phyloP scores from a whole-genome alignment of 225 moss, liverwort and hornwort species.

The Anthoceros angustus region DNA sequence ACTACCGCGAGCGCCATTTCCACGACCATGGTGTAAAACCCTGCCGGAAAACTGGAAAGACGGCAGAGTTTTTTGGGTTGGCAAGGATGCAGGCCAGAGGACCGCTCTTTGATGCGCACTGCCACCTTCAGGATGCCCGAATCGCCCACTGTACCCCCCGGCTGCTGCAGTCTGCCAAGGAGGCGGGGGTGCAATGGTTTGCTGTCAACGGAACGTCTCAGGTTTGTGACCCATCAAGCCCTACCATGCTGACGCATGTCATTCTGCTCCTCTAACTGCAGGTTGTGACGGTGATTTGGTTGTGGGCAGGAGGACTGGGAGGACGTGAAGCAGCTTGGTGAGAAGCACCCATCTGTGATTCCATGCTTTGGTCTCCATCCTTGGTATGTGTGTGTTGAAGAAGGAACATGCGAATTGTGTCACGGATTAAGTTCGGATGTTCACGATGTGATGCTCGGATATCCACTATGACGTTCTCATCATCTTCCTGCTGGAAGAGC shows the following conservation, averaged over 20 bases:
- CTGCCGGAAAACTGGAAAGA: background rate
- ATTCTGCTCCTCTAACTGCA: background rate
- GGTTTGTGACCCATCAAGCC: slow-evolving; percentile 6
- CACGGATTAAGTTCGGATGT: background rate
- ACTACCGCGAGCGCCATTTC: background rate
- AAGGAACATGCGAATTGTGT: no score
- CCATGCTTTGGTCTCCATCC: slow-evolving; percentile 91
- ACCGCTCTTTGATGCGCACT: slow-evolving; percentile 72
- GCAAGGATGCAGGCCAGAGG: slow-evolving; percentile 18
- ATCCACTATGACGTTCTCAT: background rate
- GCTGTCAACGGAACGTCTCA: slow-evolving; percentile 96
- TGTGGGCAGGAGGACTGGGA: slow-evolving; percentile 54
- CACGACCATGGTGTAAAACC: background rate
- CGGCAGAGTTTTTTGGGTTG: background rate
- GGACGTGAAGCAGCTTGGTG: slow-evolving; percentile 51
- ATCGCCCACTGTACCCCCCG: slow-evolving; percentile 33
- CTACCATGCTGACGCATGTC: no score
- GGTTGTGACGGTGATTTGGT: background rate
- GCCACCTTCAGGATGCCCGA: slow-evolving; percentile 83
- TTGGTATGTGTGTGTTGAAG: slow-evolving; percentile 23
- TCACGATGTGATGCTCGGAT: no score
- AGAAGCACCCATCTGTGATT: slow-evolving; percentile 33
- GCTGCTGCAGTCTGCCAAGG: slow-evolving; percentile 43
- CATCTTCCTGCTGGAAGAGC: background rate
- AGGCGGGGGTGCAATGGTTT: slow-evolving; percentile 57